phyloP scores from a whole-genome alignment of 192 early-diverging fungal species.

The Backusella westeae region DNA sequence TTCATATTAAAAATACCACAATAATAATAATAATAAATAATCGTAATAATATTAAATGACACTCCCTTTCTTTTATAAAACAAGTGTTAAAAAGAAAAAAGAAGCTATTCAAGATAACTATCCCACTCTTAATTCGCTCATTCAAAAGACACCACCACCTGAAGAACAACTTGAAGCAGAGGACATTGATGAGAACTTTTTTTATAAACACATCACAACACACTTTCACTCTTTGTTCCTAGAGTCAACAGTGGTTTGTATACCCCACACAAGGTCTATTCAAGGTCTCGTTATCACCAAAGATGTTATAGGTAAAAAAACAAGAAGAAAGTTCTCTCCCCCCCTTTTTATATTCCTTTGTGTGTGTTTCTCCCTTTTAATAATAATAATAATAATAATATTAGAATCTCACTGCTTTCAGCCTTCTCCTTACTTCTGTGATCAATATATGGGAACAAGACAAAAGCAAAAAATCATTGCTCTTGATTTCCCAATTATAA shows the following conservation, averaged over 20 bases:
- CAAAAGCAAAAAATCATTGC: slow-evolving; percentile 50
- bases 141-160: neutral
- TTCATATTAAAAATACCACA: neutral
- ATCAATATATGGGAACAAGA: slow-evolving; percentile 45
- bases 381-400: neutral
- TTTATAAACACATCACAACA: slow-evolving; percentile 29
- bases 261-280: slow-evolving; percentile 45
- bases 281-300: slow-evolving; percentile 43
- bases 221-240: slow-evolving; percentile 33
- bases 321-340: neutral
- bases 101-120: neutral
- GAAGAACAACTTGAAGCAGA: slow-evolving; percentile 18
- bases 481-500: slow-evolving; percentile 44
- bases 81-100: slow-evolving; percentile 4
- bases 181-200: slow-evolving; percentile 36
- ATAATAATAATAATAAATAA: neutral
- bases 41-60: neutral
- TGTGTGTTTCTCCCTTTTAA: neutral
- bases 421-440: slow-evolving; percentile 52
- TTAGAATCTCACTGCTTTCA: slow-evolving; percentile 54
- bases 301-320: slow-evolving; percentile 43
- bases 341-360: neutral
- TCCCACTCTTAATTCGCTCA: neutral
- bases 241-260: slow-evolving; percentile 43
- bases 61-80: slow-evolving; percentile 1